Base-by-base conservation (phyloP, 2,329 filamentous ascomycete genomes). In the Leptodontidium sp. region DNA sequence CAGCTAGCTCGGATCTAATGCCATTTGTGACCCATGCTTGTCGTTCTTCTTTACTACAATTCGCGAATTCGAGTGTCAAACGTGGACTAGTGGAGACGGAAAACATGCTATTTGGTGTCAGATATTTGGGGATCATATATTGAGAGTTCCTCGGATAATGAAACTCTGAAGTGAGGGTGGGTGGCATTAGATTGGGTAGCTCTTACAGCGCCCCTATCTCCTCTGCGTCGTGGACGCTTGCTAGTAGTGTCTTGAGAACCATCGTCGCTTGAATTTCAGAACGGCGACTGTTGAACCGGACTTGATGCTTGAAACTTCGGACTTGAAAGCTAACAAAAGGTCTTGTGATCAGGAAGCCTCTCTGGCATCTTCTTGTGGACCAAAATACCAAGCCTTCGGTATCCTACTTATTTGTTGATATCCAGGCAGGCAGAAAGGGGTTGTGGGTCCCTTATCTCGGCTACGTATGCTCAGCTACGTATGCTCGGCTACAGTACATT, bases 81-180 rank as follows among this genome's bases (percentile, higher is more conserved):
- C 53, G 53, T 38, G 29, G 53, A 38, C 53, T 57, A 4, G 29
- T 57, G 53, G 53, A 38, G 29, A 57, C 29, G 17, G 53, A 57
- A 5, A 38, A 26, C 53, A 57, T 57, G 53, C 53, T 57, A 21
- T 12, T 35, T 4, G 29, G 32, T 9, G 29, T 11, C 29, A 21
- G 29, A 35, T 4, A 5, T 29, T 29, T 26, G 50, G 14, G 5
- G 24, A 15, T 6, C 24, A n/a, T n/a, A n/a, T 17, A n/a, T 17
- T n/a, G n/a, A 17, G 45, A 8, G 3, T 47, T 17, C 12, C 14
- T 5, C 15, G 45, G n/a, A 6, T 4, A 47, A 21, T 21, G n/a
- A 21, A 47, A 47, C 12, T 17, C 2, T 17, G 7, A 38, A 38
- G 53, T 12, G 9, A 8, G 32, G 5, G 1, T 21, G 15, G 15